Evolutionary conservation across 139 green algal species (phyloP).

Genomic region (Pleodorina starrii): DNA sequence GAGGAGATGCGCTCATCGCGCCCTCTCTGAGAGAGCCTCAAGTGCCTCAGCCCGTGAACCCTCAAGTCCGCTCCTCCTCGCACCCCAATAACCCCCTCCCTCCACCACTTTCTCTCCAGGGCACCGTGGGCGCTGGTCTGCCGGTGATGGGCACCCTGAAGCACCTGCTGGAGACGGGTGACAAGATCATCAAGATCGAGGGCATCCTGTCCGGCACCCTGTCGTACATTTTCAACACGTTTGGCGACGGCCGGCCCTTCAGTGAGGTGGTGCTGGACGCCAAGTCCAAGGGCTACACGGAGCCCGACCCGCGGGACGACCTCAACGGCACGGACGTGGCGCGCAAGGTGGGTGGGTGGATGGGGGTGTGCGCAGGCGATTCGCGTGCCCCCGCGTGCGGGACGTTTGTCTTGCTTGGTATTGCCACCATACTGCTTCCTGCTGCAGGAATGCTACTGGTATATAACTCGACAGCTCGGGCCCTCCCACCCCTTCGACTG

Average conservation of each 20-base stretch:
- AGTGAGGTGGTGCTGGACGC: conserved; percentile 85
- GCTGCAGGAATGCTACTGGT: no score
- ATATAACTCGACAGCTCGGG: no score
- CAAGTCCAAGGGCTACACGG: conserved; percentile 92
- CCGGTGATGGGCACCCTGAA: conserved; percentile 95
- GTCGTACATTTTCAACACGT: conserved; percentile 98
- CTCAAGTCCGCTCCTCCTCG: no score
- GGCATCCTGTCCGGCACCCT: conserved; percentile 97
- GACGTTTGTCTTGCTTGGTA: no score
- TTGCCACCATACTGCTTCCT: no score
- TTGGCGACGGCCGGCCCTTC: conserved; percentile 75
- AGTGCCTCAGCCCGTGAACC: no score
- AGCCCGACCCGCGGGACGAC: conserved; percentile 98
- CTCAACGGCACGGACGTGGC: conserved; percentile 95
- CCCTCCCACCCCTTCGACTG: no score
- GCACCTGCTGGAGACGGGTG: conserved; percentile 90
- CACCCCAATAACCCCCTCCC: not conserved
- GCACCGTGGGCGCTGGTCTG: conserved; percentile 94
- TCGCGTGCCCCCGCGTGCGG: no score
- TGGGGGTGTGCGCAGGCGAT: no score
- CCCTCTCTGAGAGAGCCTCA: no score
- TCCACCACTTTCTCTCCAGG: conserved; percentile 48
- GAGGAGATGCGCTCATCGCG: no score
- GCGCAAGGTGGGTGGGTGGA: conserved; percentile 90
- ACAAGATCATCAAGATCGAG: conserved; percentile 89